Evolutionary conservation across 768 basidiomycete species (phyloP).

Genomic region (Lactarius sp.): DNA sequence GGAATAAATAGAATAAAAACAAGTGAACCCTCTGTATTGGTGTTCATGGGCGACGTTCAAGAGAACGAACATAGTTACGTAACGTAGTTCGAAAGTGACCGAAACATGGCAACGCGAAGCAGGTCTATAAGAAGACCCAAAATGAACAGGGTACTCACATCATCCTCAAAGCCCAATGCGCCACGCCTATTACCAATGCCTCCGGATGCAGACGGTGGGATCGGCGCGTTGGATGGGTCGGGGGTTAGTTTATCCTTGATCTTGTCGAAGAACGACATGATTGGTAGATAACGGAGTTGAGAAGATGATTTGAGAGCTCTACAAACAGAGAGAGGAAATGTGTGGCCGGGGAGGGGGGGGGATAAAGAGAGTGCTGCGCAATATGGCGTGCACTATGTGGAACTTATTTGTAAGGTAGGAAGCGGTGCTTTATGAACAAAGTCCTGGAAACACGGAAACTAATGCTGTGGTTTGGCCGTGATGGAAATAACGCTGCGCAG

Average conservation of each 20-base stretch:
- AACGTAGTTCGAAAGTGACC: slow-evolving; percentile 15
- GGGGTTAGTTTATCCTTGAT: slow-evolving; percentile 53
- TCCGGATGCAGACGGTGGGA: slow-evolving; percentile 40
- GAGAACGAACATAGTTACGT: slow-evolving; percentile 24
- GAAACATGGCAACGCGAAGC: slow-evolving; percentile 10
- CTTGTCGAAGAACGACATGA: slow-evolving; percentile 54
- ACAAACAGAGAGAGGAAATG: neutral
- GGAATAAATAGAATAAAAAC: slow-evolving; percentile 63
- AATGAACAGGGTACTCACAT: slow-evolving; percentile 50
- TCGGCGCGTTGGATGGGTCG: slow-evolving; percentile 34
- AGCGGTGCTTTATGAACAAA: slow-evolving; percentile 3
- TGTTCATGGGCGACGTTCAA: slow-evolving; percentile 14
- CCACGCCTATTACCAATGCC: slow-evolving; percentile 59
- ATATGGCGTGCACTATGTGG: neutral
- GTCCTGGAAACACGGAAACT: neutral
- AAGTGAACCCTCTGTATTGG: slow-evolving; percentile 43
- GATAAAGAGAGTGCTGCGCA: neutral
- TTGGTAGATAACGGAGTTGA: neutral
- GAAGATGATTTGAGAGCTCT: too few relatives aligned
- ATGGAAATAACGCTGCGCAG: neutral
- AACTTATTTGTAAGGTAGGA: neutral
- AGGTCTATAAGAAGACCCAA: slow-evolving; percentile 30
- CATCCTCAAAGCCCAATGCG: slow-evolving; percentile 57
- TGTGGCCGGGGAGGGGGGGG: neutral
- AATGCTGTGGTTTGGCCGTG: neutral